phyloP scores from a whole-genome alignment of 2,329 filamentous ascomycete species.

The Aspergillus uvarum region DNA sequence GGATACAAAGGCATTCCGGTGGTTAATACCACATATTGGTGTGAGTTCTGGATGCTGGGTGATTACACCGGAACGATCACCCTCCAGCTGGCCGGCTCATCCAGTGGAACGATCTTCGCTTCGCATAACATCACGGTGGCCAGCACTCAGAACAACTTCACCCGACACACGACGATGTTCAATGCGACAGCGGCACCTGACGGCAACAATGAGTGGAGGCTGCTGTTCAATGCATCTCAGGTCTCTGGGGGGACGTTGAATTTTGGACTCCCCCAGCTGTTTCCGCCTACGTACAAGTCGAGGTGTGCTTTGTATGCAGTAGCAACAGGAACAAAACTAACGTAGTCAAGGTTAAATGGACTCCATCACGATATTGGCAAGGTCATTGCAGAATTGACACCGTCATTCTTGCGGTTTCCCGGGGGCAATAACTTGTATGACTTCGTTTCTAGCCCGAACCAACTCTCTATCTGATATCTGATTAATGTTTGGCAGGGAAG shows the following conservation, averaged over 20 bases:
- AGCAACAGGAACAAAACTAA: neutral
- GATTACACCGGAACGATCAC: slow-evolving; percentile 28
- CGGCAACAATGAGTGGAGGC: slow-evolving; percentile 31
- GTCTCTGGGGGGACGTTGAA: slow-evolving; percentile 22
- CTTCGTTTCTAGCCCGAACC: neutral
- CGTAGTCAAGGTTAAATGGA: slow-evolving; percentile 48
- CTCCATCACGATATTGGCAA: slow-evolving; percentile 57
- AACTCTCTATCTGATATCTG: neutral
- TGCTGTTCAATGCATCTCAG: slow-evolving; percentile 27
- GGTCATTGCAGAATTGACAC: slow-evolving; percentile 53
- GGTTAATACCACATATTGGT: slow-evolving; percentile 26
- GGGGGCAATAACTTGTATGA: slow-evolving; percentile 63
- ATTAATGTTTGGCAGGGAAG: slow-evolving; percentile 22
- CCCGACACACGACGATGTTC: slow-evolving; percentile 23
- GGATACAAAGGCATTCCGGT: slow-evolving; percentile 38
- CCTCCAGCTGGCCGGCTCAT: slow-evolving; percentile 27
- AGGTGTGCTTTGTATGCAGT: slow-evolving; percentile 10
- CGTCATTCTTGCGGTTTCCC: slow-evolving; percentile 63
- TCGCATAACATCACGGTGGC: slow-evolving; percentile 28
- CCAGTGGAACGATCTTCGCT: slow-evolving; percentile 26
- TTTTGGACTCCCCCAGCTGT: slow-evolving; percentile 29
- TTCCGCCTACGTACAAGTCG: slow-evolving; percentile 26
- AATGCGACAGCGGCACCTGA: slow-evolving; percentile 22
- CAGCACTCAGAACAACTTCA: slow-evolving; percentile 22
- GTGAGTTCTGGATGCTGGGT: slow-evolving; percentile 35